Evolutionary conservation across 129 eudicot species (phyloP).

Genomic region (Arctium minus): DNA sequence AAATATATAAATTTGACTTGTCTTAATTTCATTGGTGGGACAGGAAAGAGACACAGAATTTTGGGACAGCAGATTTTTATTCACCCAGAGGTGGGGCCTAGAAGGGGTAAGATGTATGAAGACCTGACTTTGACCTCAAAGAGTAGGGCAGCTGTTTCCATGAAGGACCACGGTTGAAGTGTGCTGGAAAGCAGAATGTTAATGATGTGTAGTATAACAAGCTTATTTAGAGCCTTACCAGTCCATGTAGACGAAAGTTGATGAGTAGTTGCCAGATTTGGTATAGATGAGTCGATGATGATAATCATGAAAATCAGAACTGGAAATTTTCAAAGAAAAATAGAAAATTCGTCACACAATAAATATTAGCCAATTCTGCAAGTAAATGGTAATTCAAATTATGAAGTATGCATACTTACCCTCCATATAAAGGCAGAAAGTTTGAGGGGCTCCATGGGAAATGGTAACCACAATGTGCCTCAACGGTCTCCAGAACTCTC

Average conservation of each 20-base stretch:
- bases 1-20: no score
- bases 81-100: no score
- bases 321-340: slow-evolving; percentile 17
- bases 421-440: slow-evolving; percentile 93
- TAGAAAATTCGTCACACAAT: not conserved
- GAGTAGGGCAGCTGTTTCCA: no score
- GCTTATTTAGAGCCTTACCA: slow-evolving; percentile 47
- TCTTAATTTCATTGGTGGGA: no score
- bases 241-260: slow-evolving; percentile 98
- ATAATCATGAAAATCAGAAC: slow-evolving; percentile 98
- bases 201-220: not conserved
- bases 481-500: slow-evolving; percentile 95
- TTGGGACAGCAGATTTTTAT: no score
- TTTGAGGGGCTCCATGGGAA: slow-evolving; percentile 98
- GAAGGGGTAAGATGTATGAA: no score
- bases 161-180: no score
- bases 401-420: slow-evolving; percentile 46
- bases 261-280: slow-evolving; percentile 95
- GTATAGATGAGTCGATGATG: slow-evolving; percentile 97
- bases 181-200: no score
- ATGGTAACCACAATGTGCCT: slow-evolving; percentile 99
- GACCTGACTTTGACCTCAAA: no score
- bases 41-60: no score
- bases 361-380: not conserved
- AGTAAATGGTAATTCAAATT: not conserved